A percentile compares a stretch with the other conserved stretches of the same genome.
These are phyloP conservation scores for Syzygium malaccense DNA, from an alignment of 441 rosid genomes.

Conservation along the genomic window DNA sequence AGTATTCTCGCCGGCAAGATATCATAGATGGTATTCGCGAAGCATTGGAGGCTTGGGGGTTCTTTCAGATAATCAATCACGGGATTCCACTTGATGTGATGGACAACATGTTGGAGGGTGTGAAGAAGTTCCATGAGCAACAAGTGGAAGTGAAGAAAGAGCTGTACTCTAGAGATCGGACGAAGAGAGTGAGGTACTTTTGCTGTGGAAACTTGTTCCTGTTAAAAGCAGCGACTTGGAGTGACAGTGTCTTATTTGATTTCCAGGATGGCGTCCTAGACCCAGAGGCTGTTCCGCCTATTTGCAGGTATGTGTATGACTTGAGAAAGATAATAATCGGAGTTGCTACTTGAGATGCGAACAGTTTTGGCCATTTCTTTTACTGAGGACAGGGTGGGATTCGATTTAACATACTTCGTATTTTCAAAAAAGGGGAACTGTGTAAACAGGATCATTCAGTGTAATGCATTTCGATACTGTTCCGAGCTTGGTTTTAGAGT, in stretches of 20 bases:
- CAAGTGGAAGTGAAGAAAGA: constrained; percentile 34
- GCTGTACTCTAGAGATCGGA: constrained; percentile 11
- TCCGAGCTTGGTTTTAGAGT: not conserved
- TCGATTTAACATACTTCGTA: not conserved
- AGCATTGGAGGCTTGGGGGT: constrained; percentile 44
- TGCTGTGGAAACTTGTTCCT: constrained; percentile 38
- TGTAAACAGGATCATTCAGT: not conserved
- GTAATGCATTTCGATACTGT: not conserved
- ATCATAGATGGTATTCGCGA: constrained; percentile 13
- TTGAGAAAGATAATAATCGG: not conserved
- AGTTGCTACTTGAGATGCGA: not conserved
- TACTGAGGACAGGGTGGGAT: not conserved
- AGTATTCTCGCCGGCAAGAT: constrained; percentile 2
- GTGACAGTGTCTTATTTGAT: constrained; percentile 32
- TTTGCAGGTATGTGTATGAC: constrained; percentile 28
- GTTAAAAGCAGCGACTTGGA: constrained; percentile 39
- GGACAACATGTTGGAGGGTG: constrained; percentile 29
- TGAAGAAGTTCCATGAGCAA: constrained; percentile 42
- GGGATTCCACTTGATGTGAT: constrained; percentile 33
- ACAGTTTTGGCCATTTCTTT: not conserved
- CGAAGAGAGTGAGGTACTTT: constrained; percentile 27
- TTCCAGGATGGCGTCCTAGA: constrained; percentile 34
- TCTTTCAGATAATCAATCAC: constrained; percentile 52
- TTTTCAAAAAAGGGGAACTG: not conserved
- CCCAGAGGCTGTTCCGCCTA: constrained; percentile 22